These are phyloP conservation scores for Musa balbisiana DNA, from an alignment of 202 grass and related monocot species.

Conservation along the genomic window DNA sequence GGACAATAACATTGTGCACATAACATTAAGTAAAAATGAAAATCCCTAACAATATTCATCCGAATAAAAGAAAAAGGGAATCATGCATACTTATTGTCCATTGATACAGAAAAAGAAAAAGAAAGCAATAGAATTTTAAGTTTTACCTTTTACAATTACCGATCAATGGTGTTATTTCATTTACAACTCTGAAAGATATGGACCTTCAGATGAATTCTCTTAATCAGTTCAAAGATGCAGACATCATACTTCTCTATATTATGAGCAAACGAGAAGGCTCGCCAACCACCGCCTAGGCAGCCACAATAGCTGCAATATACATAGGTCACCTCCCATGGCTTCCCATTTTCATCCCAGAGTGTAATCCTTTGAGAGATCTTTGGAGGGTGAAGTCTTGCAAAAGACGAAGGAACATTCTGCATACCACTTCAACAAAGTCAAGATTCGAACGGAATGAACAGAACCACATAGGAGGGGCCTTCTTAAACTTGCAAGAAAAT, in stretches of 20 bases:
- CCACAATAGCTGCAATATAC: conserved; percentile 37
- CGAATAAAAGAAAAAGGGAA: not conserved
- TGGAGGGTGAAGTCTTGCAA: conserved; percentile 52
- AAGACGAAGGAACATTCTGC: conserved; percentile 48
- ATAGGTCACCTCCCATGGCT: conserved; percentile 60
- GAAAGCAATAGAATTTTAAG: not conserved
- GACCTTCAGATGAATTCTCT: conserved; percentile 59
- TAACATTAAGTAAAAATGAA: too few species aligned
- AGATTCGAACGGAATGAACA: not conserved
- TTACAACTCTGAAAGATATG: conserved; percentile 75
- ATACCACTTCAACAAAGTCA: conserved; percentile 4
- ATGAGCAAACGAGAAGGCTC: conserved; percentile 56
- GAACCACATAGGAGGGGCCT: not conserved
- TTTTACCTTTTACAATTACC: not conserved
- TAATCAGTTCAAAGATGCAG: conserved; percentile 69
- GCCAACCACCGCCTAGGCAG: conserved; percentile 70
- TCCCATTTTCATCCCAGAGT: conserved; percentile 68
- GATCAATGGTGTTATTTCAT: conserved; percentile 43
- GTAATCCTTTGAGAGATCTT: conserved; percentile 42
- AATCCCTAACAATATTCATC: too few species aligned
- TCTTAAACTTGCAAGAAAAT: not conserved
- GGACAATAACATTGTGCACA: too few species aligned
- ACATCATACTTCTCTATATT: conserved; percentile 75
- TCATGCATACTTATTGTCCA: not conserved
- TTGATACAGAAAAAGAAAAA: not conserved